Evolutionary conservation across 2,329 filamentous ascomycete genomes (phyloP), one percentile per base, ranked within the genome.

Genomic region (Lasiodiplodia theobromae): DNA sequence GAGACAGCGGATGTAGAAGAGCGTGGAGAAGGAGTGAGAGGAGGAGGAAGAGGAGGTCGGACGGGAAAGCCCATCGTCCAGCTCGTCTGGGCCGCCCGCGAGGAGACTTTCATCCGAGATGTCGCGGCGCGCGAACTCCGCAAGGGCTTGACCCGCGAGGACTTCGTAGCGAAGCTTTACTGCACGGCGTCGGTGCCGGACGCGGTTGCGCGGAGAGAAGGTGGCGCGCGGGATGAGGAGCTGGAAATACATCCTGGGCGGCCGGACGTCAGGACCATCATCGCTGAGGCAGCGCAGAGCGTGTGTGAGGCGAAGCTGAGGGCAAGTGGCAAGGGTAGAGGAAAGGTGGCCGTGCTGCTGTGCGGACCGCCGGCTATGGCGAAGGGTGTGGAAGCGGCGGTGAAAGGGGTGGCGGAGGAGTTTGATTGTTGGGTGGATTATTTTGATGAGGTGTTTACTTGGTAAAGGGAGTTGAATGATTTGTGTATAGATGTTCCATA

Each of bases 371-470:
- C 74, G 0, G 75, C 73, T 2, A 83, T 85, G 82, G 82, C 82
- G 12, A 81, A 84, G 69, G 77, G 84, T 63, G 78, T 80, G 12
- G 76, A 83, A 34, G 77, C 72, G 23, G 79, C 81, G 16, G 79
- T 81, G 66, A 77, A 81, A 63, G 52, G 74, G 11, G 78, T 80
- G 7, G 74, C 78, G 73, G 72, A 73, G 57, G 72, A 76, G 62
- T 79, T 76, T 2, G 74, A 77, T 67, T 66, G 64, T 5, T 73
- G 76, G 0, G 72, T 85, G 12, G 78, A 81, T 62, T 85, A 84
- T 71, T 79, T 83, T 49, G 83, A 85, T 70, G 83, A 85, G 71
- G 81, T 79, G 14, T 85, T 84, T 70, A 79, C 80, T 69, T 83
- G 87, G 78, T 77, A 51, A 28, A 38, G 52, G 8, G 44, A 21